phyloP scores from a whole-genome alignment of 805 yeast genomes.

The Ogataea methylovora region DNA sequence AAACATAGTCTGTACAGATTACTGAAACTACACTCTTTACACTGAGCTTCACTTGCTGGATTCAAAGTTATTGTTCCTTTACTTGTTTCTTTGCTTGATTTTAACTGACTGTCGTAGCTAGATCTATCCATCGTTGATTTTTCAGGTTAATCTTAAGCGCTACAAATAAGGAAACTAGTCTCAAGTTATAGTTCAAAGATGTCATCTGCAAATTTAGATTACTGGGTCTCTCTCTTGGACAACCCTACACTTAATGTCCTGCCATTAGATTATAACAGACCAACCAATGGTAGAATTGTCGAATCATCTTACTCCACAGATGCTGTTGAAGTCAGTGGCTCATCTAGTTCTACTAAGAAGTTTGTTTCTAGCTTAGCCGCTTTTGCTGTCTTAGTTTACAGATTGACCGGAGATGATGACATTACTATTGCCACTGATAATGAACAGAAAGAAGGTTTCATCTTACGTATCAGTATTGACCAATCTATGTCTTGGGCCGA shows the following conservation, averaged over 20 bases:
- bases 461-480: constrained; percentile 55
- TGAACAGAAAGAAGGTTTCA: constrained; percentile 34
- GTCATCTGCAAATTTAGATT: constrained; percentile 23
- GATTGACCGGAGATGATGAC: constrained; percentile 93
- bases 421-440: constrained; percentile 74
- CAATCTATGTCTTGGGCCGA: constrained; percentile 48
- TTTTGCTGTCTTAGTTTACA: constrained; percentile 61
- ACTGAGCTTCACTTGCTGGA: no score
- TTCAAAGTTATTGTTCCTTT: no score
- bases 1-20: no score
- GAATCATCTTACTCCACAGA: constrained; percentile 45
- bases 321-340: constrained; percentile 13
- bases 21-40: no score
- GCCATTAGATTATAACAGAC: constrained; percentile 83
- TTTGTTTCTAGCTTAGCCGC: constrained; percentile 56
- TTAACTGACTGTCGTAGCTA: no score
- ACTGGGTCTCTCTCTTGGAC: constrained; percentile 62
- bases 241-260: constrained; percentile 80
- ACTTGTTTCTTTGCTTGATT: no score
- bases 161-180: no score
- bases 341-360: constrained; percentile 10
- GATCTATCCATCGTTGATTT: no score
- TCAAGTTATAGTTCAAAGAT: no score
- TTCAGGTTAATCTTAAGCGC: no score
- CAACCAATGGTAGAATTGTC: constrained; percentile 57